Evolutionary conservation across 2,329 filamentous ascomycete species (phyloP), one percentile per base, ranked within the genome.

Genomic region (Scedosporium dehoogii): DNA sequence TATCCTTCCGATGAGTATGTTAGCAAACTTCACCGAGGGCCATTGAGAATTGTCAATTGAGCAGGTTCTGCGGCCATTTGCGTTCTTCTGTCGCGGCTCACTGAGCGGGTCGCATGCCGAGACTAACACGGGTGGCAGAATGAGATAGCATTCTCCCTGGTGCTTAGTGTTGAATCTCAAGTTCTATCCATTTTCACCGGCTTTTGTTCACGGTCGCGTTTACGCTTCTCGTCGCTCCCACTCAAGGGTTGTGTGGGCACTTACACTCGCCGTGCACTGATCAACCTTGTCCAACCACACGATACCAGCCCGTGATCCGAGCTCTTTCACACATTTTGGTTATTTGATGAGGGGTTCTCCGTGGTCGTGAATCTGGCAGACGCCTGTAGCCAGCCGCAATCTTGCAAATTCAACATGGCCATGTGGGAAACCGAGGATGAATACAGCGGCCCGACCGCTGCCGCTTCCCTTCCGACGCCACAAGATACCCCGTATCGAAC

Each of bases 401-500:
- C 12, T 58, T 14, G 9, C 14, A 58, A 5, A 2, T 33, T 42
- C 68, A 74, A 66, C 56, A 86, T 86, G 82, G 76, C 76, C 64
- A 75, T 74, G 57, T 85, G 84, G 83, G 82, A 86, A 70, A 87
- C 82, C 6, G 85, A 87, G 64, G 83, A 87, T 69, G 84, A 88
- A 72, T 80, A 80, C 66, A 76, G 79, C 66, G 78, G 78, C 65
- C 81, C 71, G 38, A 70, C 81, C 65, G 80, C 82, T 66, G 78
- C 79, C 66, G 79, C 84, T 68, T 78, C 83, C 57, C 78, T 92
- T 63, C 88, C 91, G 33, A 87, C 88, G 42, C 87, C 90, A 10
- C 81, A 82, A 42, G 86, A 88, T 66, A 89, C 88, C 27, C 88
- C 88, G 21, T 90, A 90, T 69, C 82, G 87, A 68, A 88, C 87